Conservation (phyloP, 805 yeast species). For the Ogataea paraovalis region DNA sequence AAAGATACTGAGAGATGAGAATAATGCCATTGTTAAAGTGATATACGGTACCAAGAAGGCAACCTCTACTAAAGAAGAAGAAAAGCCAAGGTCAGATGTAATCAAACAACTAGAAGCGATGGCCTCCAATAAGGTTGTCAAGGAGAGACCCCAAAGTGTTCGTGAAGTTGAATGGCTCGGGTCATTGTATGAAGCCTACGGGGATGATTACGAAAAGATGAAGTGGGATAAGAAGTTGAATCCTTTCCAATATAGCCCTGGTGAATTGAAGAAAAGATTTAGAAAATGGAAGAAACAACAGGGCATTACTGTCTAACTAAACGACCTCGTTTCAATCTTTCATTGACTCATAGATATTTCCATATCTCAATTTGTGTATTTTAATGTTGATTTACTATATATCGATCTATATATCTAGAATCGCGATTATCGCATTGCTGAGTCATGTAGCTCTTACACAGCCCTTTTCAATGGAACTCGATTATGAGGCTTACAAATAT, state of each 20-base stretch:
- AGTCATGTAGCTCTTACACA: too few species aligned
- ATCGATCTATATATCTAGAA: too few species aligned
- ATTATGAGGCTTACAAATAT: too few species aligned
- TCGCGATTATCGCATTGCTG: too few species aligned
- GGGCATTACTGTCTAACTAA: slow-evolving; percentile 4
- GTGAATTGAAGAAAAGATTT: slow-evolving; percentile 73
- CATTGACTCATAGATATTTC: too few species aligned
- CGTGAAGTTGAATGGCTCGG: slow-evolving; percentile 75
- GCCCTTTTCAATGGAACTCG: too few species aligned
- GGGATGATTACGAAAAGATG: slow-evolving; percentile 87
- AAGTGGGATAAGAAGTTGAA: slow-evolving; percentile 87
- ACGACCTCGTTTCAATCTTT: too few species aligned
- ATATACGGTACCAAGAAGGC: slow-evolving; percentile 60
- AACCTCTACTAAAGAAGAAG: background rate
- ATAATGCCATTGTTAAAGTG: slow-evolving; percentile 62
- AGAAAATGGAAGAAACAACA: slow-evolving; percentile 56
- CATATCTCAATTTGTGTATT: too few species aligned
- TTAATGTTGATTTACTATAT: too few species aligned
- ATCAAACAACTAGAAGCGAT: slow-evolving; percentile 65
- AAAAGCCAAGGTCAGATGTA: slow-evolving; percentile 45
- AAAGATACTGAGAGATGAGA: slow-evolving; percentile 63
- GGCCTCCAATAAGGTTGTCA: slow-evolving; percentile 41
- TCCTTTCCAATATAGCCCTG: slow-evolving; percentile 77
- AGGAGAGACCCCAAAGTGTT: slow-evolving; percentile 56
- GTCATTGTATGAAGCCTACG: slow-evolving; percentile 66